Conservation (phyloP, 495 filamentous ascomycete genomes). For the Peziza echinospora region DNA sequence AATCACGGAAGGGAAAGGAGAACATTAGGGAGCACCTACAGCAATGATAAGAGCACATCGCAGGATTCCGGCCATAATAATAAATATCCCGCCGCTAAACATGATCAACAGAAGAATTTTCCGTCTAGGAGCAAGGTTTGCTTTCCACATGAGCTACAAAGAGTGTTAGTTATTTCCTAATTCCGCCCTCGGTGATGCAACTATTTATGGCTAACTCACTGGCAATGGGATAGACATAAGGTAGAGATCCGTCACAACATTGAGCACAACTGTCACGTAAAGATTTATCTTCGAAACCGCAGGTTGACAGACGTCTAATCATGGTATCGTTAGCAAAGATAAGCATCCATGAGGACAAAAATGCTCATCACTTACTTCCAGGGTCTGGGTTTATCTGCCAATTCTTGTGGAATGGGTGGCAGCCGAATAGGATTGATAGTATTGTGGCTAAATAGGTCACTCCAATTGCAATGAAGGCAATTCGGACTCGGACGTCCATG, state of each 20-base stretch:
- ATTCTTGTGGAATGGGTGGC: conserved; percentile 30
- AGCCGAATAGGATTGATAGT: conserved; percentile 27
- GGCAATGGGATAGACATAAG: conserved; percentile 34
- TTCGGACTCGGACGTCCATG: not conserved
- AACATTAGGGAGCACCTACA: conserved; percentile 22
- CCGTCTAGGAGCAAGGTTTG: conserved; percentile 28
- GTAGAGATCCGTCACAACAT: conserved; percentile 33
- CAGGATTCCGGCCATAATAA: conserved; percentile 37
- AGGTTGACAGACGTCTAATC: conserved; percentile 10
- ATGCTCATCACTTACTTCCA: conserved; percentile 25
- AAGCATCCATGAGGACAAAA: not conserved
- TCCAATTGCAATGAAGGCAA: conserved; percentile 26
- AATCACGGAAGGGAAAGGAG: no score
- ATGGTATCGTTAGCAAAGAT: not conserved
- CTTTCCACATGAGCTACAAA: conserved; percentile 31
- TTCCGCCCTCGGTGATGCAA: no score
- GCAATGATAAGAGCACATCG: conserved; percentile 37
- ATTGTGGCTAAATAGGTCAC: conserved; percentile 30
- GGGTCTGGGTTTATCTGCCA: conserved; percentile 39
- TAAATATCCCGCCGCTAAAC: conserved; percentile 37
- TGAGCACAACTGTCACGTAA: conserved; percentile 25
- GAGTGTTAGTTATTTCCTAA: conserved; percentile 2
- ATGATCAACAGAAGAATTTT: conserved; percentile 34
- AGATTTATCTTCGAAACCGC: conserved; percentile 13
- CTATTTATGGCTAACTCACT: no score